Percentiles rank a stretch among this genome's conserved stretches.
These are phyloP conservation scores for Erigeron canadensis DNA, from an alignment of 129 eudicot species.

Conservation along the genomic window DNA sequence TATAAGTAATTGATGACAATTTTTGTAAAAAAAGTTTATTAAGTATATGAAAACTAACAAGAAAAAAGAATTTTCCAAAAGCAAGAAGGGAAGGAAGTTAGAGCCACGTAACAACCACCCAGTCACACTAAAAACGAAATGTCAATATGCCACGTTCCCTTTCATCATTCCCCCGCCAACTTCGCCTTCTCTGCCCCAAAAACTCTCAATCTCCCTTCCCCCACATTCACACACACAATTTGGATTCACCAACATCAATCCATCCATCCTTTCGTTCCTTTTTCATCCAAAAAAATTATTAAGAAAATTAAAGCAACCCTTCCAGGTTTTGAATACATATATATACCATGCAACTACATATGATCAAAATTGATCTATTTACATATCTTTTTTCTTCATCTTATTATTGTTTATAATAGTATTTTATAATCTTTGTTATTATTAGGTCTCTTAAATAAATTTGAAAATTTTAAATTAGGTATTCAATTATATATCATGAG, in stretches of 20 bases:
- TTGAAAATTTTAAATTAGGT: too few relatives aligned
- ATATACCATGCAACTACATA: background rate
- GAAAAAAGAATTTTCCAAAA: too few relatives aligned
- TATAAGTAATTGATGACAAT: too few relatives aligned
- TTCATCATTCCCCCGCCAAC: slow-evolving; percentile 28
- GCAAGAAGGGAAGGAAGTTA: too few relatives aligned
- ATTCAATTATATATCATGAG: too few relatives aligned
- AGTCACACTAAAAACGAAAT: slow-evolving; percentile 12
- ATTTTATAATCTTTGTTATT: too few relatives aligned
- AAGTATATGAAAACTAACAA: too few relatives aligned
- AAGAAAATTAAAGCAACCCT: too few relatives aligned
- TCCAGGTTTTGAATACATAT: background rate
- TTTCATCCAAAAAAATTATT: too few relatives aligned
- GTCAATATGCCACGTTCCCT: background rate
- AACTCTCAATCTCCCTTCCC: slow-evolving; percentile 15
- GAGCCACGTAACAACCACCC: slow-evolving; percentile 6
- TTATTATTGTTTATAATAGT: background rate
- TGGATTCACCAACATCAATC: background rate
- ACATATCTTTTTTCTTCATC: background rate
- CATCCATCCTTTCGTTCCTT: background rate
- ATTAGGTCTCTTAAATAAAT: too few relatives aligned
- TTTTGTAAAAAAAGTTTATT: too few relatives aligned
- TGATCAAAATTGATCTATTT: background rate
- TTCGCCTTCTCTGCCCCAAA: slow-evolving; percentile 25
- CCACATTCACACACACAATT: background rate